phyloP scores from a whole-genome alignment of 2,329 filamentous ascomycete species.

The Venturia aucupariae region DNA sequence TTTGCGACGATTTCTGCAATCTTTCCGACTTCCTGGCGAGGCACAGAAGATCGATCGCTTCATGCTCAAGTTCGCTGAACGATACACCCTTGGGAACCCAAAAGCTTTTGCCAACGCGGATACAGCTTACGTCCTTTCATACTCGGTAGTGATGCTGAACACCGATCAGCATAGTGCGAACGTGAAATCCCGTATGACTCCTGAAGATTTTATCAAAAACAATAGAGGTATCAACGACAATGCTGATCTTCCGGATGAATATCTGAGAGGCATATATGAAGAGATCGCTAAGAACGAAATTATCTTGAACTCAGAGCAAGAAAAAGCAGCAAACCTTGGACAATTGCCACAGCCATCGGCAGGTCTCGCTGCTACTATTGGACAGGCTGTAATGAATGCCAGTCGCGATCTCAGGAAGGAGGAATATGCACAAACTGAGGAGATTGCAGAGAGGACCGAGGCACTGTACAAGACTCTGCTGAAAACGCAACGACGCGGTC shows the following conservation, averaged over 20 bases:
- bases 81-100: conserved; percentile 89
- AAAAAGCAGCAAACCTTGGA: conserved; percentile 75
- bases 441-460: conserved; percentile 72
- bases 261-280: conserved; percentile 79
- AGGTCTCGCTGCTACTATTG: conserved; percentile 72
- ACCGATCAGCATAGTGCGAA: conserved; percentile 91
- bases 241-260: conserved; percentile 85
- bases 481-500: conserved; percentile 75
- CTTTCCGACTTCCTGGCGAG: conserved; percentile 89
- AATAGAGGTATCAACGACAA: conserved; percentile 98
- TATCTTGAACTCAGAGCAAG: conserved; percentile 83
- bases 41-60: conserved; percentile 99
- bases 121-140: conserved; percentile 90
- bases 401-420: conserved; percentile 87
- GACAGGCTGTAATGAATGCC: conserved; percentile 82
- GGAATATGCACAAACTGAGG: conserved; percentile 88
- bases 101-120: conserved; percentile 98
- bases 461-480: conserved; percentile 92
- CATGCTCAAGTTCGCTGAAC: conserved; percentile 97
- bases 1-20: conserved; percentile 81
- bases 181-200: conserved; percentile 79
- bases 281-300: conserved; percentile 91
- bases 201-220: conserved; percentile 98
- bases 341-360: conserved; percentile 42
- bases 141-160: conserved; percentile 95